A percentile compares a stretch with the other conserved stretches of the same genome.
Conservation (phyloP, 257 asterid genomes). For the Hygrophila difformis region DNA sequence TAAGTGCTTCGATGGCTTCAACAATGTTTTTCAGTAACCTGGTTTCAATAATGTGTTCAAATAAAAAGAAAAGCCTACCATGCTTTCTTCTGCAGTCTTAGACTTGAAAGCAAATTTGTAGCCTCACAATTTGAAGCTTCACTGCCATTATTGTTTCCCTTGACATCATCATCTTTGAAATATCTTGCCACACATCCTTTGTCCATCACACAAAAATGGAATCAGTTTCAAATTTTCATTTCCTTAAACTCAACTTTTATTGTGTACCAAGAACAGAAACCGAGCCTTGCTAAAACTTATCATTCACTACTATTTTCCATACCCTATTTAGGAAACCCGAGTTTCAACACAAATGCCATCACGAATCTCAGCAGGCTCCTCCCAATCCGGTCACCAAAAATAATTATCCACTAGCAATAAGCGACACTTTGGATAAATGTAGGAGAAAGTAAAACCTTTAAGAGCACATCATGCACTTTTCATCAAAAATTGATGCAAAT, state of each 20-base stretch:
- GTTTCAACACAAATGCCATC: conserved; percentile 13
- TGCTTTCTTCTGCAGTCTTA: conserved; percentile 66
- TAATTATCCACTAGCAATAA: too few relatives aligned
- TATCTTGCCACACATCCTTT: conserved; percentile 46
- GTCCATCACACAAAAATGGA: not conserved
- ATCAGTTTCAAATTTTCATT: not conserved
- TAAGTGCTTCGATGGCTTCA: conserved; percentile 53
- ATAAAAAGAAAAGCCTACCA: conserved; percentile 34
- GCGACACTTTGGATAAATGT: too few relatives aligned
- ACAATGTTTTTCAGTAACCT: conserved; percentile 34
- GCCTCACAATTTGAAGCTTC: conserved; percentile 28
- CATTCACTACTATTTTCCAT: conserved; percentile 48
- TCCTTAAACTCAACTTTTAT: not conserved
- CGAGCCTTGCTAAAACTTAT: conserved; percentile 44
- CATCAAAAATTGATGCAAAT: too few relatives aligned
- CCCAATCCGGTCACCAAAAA: conserved; percentile 10
- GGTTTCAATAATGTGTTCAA: not conserved
- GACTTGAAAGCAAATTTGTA: conserved; percentile 60
- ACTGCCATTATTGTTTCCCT: conserved; percentile 7
- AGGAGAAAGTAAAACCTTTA: too few relatives aligned
- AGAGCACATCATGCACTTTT: too few relatives aligned
- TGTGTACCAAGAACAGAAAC: conserved; percentile 60
- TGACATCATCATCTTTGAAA: conserved; percentile 25
- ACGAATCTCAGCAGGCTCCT: conserved; percentile 15
- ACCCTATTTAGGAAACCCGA: conserved; percentile 43